These are phyloP conservation scores for Fagopyrum esculentum DNA, from an alignment of 148 eudicot genomes.

Conservation along the genomic window DNA sequence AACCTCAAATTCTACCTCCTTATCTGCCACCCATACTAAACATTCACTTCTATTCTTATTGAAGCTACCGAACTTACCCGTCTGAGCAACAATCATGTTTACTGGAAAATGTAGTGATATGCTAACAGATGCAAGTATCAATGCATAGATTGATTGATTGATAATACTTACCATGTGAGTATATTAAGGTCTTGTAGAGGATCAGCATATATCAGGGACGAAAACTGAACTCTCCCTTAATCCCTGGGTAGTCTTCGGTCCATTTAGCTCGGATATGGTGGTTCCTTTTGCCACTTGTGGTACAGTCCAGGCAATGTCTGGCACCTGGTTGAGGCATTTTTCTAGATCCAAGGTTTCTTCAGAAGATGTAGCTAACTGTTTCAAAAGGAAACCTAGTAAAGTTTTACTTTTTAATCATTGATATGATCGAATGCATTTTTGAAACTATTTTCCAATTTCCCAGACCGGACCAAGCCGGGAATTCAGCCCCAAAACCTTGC, in stretches of 20 bases:
- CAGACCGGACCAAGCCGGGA: too few species aligned
- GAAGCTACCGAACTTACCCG: neutral
- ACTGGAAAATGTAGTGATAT: neutral
- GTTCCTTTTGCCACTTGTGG: slow-evolving; percentile 50
- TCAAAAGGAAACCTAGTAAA: too few species aligned
- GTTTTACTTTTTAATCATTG: too few species aligned
- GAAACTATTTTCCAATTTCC: too few species aligned
- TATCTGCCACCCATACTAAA: neutral
- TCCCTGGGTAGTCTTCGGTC: slow-evolving; percentile 37
- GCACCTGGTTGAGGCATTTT: slow-evolving; percentile 64
- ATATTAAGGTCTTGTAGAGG: neutral
- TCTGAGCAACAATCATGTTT: neutral
- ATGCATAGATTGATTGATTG: neutral
- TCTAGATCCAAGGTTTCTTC: slow-evolving; percentile 64
- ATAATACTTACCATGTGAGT: neutral
- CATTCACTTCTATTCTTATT: too few species aligned
- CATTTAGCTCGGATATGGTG: slow-evolving; percentile 66
- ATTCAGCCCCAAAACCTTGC: too few species aligned
- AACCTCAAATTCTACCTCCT: neutral
- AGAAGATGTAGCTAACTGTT: slow-evolving; percentile 12
- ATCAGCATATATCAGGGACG: slow-evolving; percentile 4
- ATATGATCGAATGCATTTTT: too few species aligned
- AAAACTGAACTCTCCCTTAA: neutral
- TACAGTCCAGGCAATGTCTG: slow-evolving; percentile 68
- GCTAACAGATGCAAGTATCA: neutral